Conservation (phyloP, 1,284 basidiomycete genomes). For the Mrakiaceae sp. region DNA sequence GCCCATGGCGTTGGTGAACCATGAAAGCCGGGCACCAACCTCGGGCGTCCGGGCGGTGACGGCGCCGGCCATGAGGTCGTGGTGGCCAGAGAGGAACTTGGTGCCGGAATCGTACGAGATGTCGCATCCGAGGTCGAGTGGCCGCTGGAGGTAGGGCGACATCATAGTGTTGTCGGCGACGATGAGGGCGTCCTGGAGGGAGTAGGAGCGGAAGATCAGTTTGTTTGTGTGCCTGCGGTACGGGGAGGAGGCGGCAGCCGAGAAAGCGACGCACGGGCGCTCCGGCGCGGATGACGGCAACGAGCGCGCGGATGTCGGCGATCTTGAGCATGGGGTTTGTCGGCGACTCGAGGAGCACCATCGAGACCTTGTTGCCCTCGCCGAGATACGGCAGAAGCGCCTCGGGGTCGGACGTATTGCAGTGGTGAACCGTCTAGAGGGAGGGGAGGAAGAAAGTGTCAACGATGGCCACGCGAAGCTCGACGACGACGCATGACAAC, state of each 20-base stretch:
- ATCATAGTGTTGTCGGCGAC: constrained; percentile 99
- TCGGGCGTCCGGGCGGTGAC: constrained; percentile 88
- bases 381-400: constrained; percentile 54
- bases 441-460: background rate
- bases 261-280: constrained; percentile 41
- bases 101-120: constrained; percentile 97
- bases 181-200: constrained; percentile 52
- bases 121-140: constrained; percentile 68
- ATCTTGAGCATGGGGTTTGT: constrained; percentile 97
- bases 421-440: constrained; percentile 61
- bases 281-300: constrained; percentile 64
- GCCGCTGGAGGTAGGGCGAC: constrained; percentile 95
- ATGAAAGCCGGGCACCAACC: constrained; percentile 76
- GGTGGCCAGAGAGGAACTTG: constrained; percentile 95
- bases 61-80: constrained; percentile 97
- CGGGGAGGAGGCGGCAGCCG: background rate
- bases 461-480: background rate
- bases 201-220: background rate
- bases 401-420: constrained; percentile 74
- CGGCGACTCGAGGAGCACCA: constrained; percentile 94
- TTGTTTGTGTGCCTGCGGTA: background rate
- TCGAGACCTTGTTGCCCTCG: constrained; percentile 49
- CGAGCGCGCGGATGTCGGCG: constrained; percentile 74
- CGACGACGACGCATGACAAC: background rate
- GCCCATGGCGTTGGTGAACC: constrained; percentile 93